Conservation (phyloP, 768 basidiomycete species). For the Lactarius hatsudake region DNA sequence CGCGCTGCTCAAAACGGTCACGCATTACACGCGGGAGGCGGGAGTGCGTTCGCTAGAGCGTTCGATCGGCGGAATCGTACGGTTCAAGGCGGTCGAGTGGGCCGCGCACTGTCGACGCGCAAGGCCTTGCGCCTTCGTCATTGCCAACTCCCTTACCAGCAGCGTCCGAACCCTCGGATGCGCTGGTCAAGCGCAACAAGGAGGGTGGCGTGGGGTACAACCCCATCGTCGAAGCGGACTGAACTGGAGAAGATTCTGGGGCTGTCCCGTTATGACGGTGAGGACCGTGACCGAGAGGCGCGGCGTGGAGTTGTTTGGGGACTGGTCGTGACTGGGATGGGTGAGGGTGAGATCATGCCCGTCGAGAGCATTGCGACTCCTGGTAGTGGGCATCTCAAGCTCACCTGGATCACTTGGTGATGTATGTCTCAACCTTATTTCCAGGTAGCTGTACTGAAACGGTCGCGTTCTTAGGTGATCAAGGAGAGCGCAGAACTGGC, state of each 20-base stretch:
- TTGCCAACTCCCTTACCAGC: conserved; percentile 3
- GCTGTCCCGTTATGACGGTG: conserved; percentile 73
- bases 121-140: conserved; percentile 27
- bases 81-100: conserved; percentile 92
- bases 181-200: not conserved
- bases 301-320: conserved; percentile 79
- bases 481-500: conserved; percentile 90
- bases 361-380: conserved; percentile 83
- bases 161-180: not conserved
- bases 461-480: conserved; percentile 54
- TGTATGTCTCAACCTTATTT: conserved; percentile 36
- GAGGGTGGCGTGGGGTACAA: conserved; percentile 41
- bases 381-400: conserved; percentile 66
- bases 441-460: no score
- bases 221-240: conserved; percentile 54
- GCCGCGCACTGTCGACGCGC: conserved; percentile 57
- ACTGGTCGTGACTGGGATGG: conserved; percentile 83
- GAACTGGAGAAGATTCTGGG: conserved; percentile 87
- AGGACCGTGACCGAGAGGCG: conserved; percentile 74
- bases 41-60: conserved; percentile 91
- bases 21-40: conserved; percentile 84
- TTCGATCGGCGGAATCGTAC: conserved; percentile 82
- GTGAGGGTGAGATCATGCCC: conserved; percentile 80
- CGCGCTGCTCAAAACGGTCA: conserved; percentile 68
- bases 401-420: conserved; percentile 87